Evolutionary conservation across 805 yeast species (phyloP).

Genomic region (Babjeviella inositovora): DNA sequence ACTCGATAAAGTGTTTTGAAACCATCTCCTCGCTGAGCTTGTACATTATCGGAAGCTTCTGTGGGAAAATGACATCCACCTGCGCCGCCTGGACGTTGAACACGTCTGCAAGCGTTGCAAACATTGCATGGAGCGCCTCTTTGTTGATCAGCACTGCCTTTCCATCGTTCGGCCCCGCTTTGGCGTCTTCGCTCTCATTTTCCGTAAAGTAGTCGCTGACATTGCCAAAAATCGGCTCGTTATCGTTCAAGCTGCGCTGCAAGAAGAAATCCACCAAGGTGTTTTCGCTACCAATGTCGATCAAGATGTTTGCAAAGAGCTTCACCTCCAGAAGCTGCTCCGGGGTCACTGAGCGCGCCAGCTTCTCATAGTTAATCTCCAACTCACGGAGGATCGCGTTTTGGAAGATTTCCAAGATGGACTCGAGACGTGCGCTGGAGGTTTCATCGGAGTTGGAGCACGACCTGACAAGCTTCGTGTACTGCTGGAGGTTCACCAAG

Average conservation of each 20-base stretch:
- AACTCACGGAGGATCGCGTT: conserved; percentile 57
- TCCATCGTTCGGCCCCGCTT: too few relatives aligned
- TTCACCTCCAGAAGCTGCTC: too few relatives aligned
- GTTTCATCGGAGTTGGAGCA: too few relatives aligned
- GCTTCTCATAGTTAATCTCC: conserved; percentile 35
- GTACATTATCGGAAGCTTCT: conserved; percentile 24
- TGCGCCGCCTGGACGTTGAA: conserved; percentile 18
- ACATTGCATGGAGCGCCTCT: conserved; percentile 10
- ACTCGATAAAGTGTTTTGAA: conserved; percentile 10
- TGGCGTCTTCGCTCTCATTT: too few relatives aligned
- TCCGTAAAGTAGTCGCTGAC: too few relatives aligned
- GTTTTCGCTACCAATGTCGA: conserved; percentile 19
- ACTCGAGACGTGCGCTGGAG: too few relatives aligned
- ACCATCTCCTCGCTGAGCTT: conserved; percentile 27
- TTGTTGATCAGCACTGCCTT: conserved; percentile 14
- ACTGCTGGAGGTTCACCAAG: too few relatives aligned
- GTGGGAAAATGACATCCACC: conserved; percentile 27
- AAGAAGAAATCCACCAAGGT: conserved; percentile 24
- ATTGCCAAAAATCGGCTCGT: too few relatives aligned
- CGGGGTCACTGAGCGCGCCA: too few relatives aligned
- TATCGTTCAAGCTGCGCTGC: too few relatives aligned
- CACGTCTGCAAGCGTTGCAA: conserved; percentile 11
- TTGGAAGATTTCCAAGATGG: conserved; percentile 53
- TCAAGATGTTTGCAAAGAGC: conserved; percentile 15
- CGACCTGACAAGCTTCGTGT: too few relatives aligned